Evolutionary conservation across 805 yeast species (phyloP).

Genomic region (Metschnikowia noctiluminum): DNA sequence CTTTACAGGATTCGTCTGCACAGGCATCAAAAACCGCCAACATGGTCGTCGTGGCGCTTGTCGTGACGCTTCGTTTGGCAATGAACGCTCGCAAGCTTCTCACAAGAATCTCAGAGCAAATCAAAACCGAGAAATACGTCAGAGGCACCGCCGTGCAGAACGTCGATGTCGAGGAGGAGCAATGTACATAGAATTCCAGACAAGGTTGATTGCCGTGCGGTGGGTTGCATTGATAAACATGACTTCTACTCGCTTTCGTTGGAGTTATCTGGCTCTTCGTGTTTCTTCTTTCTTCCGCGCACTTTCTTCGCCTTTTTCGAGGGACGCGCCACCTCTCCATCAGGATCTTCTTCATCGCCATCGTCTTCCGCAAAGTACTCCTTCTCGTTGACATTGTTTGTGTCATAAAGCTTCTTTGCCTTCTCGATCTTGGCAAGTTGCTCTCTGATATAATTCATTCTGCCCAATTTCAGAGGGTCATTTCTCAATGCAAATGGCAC

Average conservation of each 20-base stretch:
- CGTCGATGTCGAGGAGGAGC: conserved; percentile 16
- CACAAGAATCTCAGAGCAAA: conserved; percentile 36
- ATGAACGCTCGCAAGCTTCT: conserved; percentile 5
- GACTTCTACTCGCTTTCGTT: conserved; percentile 12
- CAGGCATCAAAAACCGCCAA: background rate
- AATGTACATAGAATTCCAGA: background rate
- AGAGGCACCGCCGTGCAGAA: conserved; percentile 55
- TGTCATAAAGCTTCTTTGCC: conserved; percentile 42
- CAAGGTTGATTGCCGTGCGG: too few relatives aligned
- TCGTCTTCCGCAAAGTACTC: conserved; percentile 17
- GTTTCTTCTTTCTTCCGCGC: conserved; percentile 9
- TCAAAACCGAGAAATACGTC: conserved; percentile 57
- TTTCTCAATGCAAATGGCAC: conserved; percentile 39
- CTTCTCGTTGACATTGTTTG: conserved; percentile 21
- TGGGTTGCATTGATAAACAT: too few relatives aligned
- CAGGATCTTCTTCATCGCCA: conserved; percentile 18
- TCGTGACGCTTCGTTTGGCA: conserved; percentile 1
- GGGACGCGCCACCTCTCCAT: conserved; percentile 10
- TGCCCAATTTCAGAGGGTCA: conserved; percentile 41
- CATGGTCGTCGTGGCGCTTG: background rate
- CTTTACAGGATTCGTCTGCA: background rate
- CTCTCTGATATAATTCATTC: conserved; percentile 39
- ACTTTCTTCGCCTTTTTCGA: conserved; percentile 11
- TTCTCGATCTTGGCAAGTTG: conserved; percentile 35
- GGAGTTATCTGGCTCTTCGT: conserved; percentile 13